Conservation (phyloP, 2,329 filamentous ascomycete genomes). For the Botrytis pseudocinerea region DNA sequence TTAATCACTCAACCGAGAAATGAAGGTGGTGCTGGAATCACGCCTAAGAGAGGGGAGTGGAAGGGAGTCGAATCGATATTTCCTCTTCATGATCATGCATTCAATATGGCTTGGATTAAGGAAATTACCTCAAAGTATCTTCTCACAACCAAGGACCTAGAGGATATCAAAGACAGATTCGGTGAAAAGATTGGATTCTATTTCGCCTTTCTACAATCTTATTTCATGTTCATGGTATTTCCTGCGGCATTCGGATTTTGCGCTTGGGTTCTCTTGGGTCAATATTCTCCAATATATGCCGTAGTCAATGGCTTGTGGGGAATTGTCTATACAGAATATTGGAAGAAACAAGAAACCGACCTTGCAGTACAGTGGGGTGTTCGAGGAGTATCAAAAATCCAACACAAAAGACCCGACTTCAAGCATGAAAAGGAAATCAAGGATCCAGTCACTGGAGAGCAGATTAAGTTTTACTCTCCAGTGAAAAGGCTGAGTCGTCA, state of each 20-base stretch:
- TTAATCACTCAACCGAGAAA: constrained; percentile 73
- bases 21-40: constrained; percentile 78
- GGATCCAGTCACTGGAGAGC: constrained; percentile 73
- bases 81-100: constrained; percentile 73
- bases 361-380: constrained; percentile 87
- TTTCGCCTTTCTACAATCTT: constrained; percentile 90
- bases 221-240: constrained; percentile 82
- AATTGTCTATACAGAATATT: constrained; percentile 88
- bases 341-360: constrained; percentile 91
- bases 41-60: constrained; percentile 68
- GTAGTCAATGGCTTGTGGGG: constrained; percentile 81
- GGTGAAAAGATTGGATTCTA: constrained; percentile 90
- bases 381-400: constrained; percentile 77
- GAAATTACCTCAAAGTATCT: constrained; percentile 72
- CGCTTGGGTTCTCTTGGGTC: constrained; percentile 79
- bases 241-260: constrained; percentile 76
- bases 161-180: constrained; percentile 73
- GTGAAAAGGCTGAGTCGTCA: constrained; percentile 64
- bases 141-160: constrained; percentile 65
- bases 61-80: constrained; percentile 72
- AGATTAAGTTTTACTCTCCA: constrained; percentile 60
- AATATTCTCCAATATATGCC: constrained; percentile 81
- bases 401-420: constrained; percentile 76
- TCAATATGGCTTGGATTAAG: constrained; percentile 75
- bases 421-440: constrained; percentile 72